These are phyloP conservation scores for Ascochyta lentis DNA, from an alignment of 2,329 filamentous ascomycete species.

Conservation along the genomic window DNA sequence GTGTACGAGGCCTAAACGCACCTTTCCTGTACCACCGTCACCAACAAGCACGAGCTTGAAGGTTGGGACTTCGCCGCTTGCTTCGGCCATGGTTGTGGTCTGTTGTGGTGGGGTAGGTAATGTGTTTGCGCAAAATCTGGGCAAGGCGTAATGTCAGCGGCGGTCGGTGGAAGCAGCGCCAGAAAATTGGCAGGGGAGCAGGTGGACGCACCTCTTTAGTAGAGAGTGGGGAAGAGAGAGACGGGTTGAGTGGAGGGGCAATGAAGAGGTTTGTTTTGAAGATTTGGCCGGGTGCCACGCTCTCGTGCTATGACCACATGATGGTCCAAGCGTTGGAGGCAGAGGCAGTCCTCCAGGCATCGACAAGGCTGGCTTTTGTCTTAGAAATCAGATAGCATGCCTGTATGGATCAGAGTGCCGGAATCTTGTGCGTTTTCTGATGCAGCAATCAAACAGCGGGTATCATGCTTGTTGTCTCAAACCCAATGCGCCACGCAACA, in stretches of 20 bases:
- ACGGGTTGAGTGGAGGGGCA: constrained; percentile 36
- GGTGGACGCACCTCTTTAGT: constrained; percentile 36
- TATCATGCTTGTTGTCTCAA: constrained; percentile 45
- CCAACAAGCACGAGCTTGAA: constrained; percentile 99
- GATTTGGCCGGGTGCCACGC: constrained; percentile 10
- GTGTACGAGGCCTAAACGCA: constrained; percentile 56
- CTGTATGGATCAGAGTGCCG: background rate
- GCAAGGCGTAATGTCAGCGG: constrained; percentile 27
- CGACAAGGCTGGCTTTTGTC: constrained; percentile 24
- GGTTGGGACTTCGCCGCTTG: constrained; percentile 71
- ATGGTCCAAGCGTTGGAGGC: constrained; percentile 1
- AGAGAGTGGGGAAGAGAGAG: constrained; percentile 39
- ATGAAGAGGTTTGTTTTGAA: constrained; percentile 24
- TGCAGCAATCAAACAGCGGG: constrained; percentile 36
- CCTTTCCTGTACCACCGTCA: constrained; percentile 99
- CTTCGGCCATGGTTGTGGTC: constrained; percentile 61
- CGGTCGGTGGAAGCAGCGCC: constrained; percentile 18
- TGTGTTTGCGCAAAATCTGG: constrained; percentile 38
- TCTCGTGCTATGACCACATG: too few species aligned
- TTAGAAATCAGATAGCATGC: constrained; percentile 21
- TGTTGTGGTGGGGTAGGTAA: constrained; percentile 43
- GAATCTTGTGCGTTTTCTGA: background rate
- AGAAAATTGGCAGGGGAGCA: constrained; percentile 23
- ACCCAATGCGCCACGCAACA: constrained; percentile 47
- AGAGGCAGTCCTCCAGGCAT: constrained; percentile 33